Conservation (phyloP, 371 early-diverging fungal species). For the Circinella minor region DNA sequence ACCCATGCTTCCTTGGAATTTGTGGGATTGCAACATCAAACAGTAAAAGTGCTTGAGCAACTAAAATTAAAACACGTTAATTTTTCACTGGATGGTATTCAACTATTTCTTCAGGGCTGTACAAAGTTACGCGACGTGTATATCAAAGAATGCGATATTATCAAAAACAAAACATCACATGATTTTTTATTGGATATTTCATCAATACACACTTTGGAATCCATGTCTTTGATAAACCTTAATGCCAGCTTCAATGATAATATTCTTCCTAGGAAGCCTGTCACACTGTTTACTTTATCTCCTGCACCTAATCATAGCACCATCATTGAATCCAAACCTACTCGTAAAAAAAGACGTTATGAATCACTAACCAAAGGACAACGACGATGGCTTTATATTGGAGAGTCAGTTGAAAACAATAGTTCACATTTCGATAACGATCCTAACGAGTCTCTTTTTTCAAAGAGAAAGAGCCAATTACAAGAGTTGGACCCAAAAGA, state of each 20-base stretch:
- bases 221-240: neutral
- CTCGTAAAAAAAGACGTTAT: neutral
- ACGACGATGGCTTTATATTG: neutral
- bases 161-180: no score
- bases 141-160: no score
- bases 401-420: neutral
- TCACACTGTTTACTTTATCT: no score
- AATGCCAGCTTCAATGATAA: neutral
- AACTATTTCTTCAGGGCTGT: neutral
- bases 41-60: neutral
- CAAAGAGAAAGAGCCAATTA: neutral
- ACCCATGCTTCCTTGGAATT: neutral
- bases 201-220: neutral
- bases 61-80: neutral
- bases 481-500: neutral
- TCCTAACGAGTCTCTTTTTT: neutral
- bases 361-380: neutral
- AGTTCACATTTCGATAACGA: neutral
- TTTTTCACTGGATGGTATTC: neutral
- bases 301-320: no score
- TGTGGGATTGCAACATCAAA: no score
- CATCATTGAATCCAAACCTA: neutral
- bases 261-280: no score
- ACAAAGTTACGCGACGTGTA: neutral
- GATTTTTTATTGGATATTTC: neutral